These are phyloP conservation scores for Trichoderma erinaceum DNA, from an alignment of 495 filamentous ascomycete genomes.

Conservation along the genomic window DNA sequence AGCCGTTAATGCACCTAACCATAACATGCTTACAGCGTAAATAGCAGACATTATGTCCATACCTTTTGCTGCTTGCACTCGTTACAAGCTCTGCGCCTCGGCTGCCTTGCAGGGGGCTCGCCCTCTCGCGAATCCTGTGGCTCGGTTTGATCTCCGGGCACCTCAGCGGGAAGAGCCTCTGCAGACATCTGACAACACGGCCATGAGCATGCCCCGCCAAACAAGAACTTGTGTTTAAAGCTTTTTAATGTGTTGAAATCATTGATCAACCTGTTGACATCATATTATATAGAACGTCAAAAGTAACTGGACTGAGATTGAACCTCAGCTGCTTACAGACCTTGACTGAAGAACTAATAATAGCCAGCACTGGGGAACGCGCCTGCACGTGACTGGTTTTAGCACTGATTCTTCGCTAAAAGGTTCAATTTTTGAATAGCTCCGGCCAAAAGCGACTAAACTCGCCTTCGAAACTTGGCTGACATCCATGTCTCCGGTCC, in stretches of 20 bases:
- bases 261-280: neutral
- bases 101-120: neutral
- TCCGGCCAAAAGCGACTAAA: too few relatives aligned
- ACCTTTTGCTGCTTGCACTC: constrained; percentile 11
- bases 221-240: too few relatives aligned
- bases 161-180: neutral
- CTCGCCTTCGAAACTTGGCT: too few relatives aligned
- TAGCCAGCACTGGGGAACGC: too few relatives aligned
- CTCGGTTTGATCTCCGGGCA: neutral
- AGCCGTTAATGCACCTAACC: neutral
- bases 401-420: too few relatives aligned
- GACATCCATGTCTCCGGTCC: too few relatives aligned
- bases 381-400: too few relatives aligned
- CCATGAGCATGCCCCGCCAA: neutral
- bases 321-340: too few relatives aligned
- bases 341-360: too few relatives aligned
- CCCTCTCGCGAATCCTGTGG: neutral
- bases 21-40: neutral
- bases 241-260: neutral
- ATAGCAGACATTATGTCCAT: neutral
- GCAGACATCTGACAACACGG: neutral
- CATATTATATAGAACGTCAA: too few relatives aligned
- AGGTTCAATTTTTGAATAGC: too few relatives aligned
- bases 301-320: too few relatives aligned
- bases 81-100: constrained; percentile 10